phyloP scores from a whole-genome alignment of 2,329 filamentous ascomycete species.

The Ceratocystiopsis brevicomis region DNA sequence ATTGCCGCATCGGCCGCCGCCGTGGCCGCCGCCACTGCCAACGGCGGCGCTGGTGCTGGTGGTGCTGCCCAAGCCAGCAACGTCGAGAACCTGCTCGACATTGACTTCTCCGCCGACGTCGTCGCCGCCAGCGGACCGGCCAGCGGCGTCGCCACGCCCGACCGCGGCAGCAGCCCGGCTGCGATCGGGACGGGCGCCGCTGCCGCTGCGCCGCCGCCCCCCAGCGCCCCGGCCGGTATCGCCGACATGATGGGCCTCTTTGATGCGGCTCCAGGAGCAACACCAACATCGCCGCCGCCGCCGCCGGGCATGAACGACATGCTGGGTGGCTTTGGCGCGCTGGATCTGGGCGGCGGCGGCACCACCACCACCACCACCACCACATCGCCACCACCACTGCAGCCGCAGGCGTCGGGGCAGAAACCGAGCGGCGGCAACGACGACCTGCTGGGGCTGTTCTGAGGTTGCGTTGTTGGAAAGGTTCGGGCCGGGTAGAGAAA shows the following conservation, averaged over 20 bases:
- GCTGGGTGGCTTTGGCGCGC: conserved; percentile 69
- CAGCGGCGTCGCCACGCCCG: conserved; percentile 40
- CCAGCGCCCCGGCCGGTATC: conserved; percentile 26
- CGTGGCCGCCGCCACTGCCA: conserved; percentile 32
- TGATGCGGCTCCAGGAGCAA: conserved; percentile 34
- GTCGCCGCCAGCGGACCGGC: conserved; percentile 58
- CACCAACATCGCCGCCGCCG: conserved; percentile 13
- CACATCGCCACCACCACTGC: conserved; percentile 42
- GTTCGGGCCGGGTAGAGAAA: too few species aligned
- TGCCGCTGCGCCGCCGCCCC: conserved; percentile 6
- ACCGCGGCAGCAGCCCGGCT: conserved; percentile 46
- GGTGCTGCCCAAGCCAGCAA: conserved; percentile 41
- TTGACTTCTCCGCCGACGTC: conserved; percentile 46
- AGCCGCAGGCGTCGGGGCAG: conserved; percentile 27
- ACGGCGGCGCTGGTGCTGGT: conserved; percentile 22
- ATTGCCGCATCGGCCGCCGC: conserved; percentile 70
- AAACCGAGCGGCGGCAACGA: conserved; percentile 20
- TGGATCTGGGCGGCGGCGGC: conserved; percentile 51
- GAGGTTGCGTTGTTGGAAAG: too few species aligned
- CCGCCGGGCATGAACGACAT: conserved; percentile 57
- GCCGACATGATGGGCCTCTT: conserved; percentile 53
- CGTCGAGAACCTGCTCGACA: conserved; percentile 79
- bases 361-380: conserved; percentile 41
- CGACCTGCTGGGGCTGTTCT: conserved; percentile 42
- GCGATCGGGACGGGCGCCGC: conserved; percentile 16